Conservation (phyloP, 495 filamentous ascomycete genomes). For the Aspergillus steynii region DNA sequence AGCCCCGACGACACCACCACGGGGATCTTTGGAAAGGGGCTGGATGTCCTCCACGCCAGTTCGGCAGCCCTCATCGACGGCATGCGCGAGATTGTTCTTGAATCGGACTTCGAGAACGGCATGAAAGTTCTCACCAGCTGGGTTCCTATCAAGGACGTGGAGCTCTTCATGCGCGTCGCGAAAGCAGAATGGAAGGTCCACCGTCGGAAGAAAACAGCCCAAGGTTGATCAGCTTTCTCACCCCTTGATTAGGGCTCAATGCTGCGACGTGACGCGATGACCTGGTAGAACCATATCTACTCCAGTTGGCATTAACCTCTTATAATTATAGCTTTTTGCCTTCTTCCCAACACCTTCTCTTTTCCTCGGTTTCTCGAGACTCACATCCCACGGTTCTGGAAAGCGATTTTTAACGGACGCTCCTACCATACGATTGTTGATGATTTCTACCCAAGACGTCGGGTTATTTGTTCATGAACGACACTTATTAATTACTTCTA, state of each 20-base stretch:
- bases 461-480: background rate
- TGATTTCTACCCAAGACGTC: background rate
- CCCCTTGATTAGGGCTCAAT: background rate
- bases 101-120: conserved; percentile 93
- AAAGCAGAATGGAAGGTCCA: conserved; percentile 86
- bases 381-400: conserved; percentile 13
- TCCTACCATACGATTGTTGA: conserved; percentile 4
- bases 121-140: conserved; percentile 98
- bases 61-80: conserved; percentile 91
- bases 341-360: conserved; percentile 11
- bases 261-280: conserved; percentile 13
- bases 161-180: conserved; percentile 92
- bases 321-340: conserved; percentile 3
- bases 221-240: conserved; percentile 7
- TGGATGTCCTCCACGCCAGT: conserved; percentile 90
- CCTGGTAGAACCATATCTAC: background rate
- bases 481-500: background rate
- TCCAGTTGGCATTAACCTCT: background rate
- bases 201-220: conserved; percentile 46
- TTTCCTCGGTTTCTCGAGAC: conserved; percentile 18
- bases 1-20: conserved; percentile 17
- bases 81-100: conserved; percentile 85
- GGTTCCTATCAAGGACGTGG: conserved; percentile 94
- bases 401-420: conserved; percentile 2
- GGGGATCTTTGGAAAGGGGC: conserved; percentile 60